phyloP scores from a whole-genome alignment of 2,329 filamentous ascomycete species.

The Pseudogymnoascus sp. region DNA sequence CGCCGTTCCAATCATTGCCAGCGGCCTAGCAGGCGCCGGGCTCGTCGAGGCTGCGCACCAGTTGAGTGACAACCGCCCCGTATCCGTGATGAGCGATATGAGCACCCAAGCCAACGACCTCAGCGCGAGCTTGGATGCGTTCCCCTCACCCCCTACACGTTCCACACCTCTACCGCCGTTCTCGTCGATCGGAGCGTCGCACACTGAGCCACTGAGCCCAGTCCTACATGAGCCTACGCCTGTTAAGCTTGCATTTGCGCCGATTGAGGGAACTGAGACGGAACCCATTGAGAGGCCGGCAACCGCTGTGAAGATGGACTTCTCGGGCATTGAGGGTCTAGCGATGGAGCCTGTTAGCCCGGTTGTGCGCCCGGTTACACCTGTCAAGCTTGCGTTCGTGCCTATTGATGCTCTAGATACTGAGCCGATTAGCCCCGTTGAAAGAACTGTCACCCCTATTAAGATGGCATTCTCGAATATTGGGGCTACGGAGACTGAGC shows the following conservation, averaged over 20 bases:
- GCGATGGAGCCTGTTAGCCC: slow-evolving; percentile 1
- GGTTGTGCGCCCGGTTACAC: not conserved
- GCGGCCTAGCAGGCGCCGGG: slow-evolving; percentile 10
- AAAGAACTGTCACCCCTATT: not conserved
- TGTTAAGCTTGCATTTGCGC: slow-evolving; percentile 24
- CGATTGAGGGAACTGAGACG: not conserved
- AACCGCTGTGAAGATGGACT: not conserved
- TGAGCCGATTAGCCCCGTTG: not conserved
- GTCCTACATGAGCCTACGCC: not conserved
- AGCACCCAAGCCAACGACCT: slow-evolving; percentile 24
- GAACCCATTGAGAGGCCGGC: not conserved
- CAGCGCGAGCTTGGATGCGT: slow-evolving; percentile 44
- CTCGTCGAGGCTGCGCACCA: slow-evolving; percentile 16
- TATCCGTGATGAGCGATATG: slow-evolving; percentile 10
- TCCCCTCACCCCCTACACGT: slow-evolving; percentile 45
- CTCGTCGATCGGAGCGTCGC: slow-evolving; percentile 27
- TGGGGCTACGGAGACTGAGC: slow-evolving; percentile 35
- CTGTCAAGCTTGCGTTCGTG: slow-evolving; percentile 31
- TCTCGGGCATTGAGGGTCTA: not conserved
- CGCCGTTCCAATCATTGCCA: slow-evolving; percentile 16
- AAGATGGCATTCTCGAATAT: slow-evolving; percentile 34
- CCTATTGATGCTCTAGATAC: slow-evolving; percentile 25
- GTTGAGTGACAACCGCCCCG: slow-evolving; percentile 8
- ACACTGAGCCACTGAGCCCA: not conserved
- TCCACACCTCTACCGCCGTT: slow-evolving; percentile 23